These are phyloP conservation scores for Mollisiaceae sp. DNA, from an alignment of 2,329 filamentous ascomycete genomes.

Conservation along the genomic window DNA sequence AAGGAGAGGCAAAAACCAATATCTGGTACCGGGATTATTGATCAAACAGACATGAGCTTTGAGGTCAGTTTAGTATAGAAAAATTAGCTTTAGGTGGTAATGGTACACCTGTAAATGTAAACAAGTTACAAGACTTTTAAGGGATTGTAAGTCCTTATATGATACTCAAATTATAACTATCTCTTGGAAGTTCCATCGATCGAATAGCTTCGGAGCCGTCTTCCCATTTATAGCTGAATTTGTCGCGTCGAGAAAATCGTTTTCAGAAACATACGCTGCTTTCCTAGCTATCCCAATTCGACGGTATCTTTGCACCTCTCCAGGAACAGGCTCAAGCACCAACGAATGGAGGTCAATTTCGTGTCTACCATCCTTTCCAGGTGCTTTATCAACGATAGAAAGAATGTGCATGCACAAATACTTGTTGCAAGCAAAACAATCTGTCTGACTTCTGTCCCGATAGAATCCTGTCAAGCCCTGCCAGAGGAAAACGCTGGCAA, in stretches of 20 bases:
- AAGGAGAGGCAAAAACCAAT: too few relatives aligned
- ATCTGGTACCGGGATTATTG: too few relatives aligned
- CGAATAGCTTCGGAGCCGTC: background rate
- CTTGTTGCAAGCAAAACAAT: conserved; percentile 15
- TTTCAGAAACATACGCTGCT: background rate
- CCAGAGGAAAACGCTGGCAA: conserved; percentile 2
- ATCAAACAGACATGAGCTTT: too few relatives aligned
- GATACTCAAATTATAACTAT: background rate
- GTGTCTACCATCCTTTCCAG: background rate
- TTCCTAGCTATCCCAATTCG: conserved; percentile 14
- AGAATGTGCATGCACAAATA: conserved; percentile 17
- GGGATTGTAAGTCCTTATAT: too few relatives aligned
- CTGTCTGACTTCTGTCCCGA: conserved; percentile 1
- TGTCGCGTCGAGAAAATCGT: background rate
- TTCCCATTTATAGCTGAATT: background rate
- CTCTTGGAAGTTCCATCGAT: background rate
- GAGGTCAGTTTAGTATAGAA: too few relatives aligned
- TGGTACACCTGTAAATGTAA: too few relatives aligned
- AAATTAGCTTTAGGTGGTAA: too few relatives aligned
- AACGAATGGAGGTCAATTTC: conserved; percentile 6
- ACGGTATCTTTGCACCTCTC: conserved; percentile 6
- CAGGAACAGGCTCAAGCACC: conserved; percentile 18
- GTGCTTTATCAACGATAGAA: conserved; percentile 4
- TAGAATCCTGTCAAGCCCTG: conserved; percentile 1
- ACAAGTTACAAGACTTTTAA: too few relatives aligned